Base-by-base conservation (phyloP, 371 early-diverging fungal species). In the Mortierella sp. region DNA sequence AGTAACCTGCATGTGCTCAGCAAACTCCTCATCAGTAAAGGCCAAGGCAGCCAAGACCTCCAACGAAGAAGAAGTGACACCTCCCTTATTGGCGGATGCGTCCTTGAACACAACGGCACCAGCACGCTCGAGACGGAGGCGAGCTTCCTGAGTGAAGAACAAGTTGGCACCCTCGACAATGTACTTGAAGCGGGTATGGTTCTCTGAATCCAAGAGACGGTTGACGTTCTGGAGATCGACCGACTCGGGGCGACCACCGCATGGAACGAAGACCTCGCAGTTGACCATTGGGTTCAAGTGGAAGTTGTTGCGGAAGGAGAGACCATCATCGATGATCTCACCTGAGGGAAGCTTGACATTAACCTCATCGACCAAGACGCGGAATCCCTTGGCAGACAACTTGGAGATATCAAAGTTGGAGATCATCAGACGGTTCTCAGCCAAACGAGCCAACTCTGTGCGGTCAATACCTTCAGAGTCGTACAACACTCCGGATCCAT, bases 91-190 rank as follows among this genome's bases (percentile, higher is more conserved):
- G 70, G 99, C 97, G 2, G 97, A 97, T 19, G 99, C 98, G 84
- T 99, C 99, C 91, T 99, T 99, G 90, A 97, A 97, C 72, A 98
- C 92, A 63, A 97, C 87, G 64, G 92, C 90, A 54, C 99, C 99
- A 49, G 95, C 93, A 85, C 96, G 94, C 82, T 99, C 99, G 34
- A 99, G 89, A 42, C 96, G 93, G 49, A 98, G 90, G 84, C 99
- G 97, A 15, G 99, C 99, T 82, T 98, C 99, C 85, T 96, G 99
- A 9, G 99, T 99, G 72, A 99, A 96, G 94, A 99, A 99, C 79
- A 99, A 84, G 87, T 99, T 99, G 85, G 99, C 99, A 74, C 99
- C 99, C 87, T 99, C 99, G 55, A 98, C 97, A 83, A 99, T 93
- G 88, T 97, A 98, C 90, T 99, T 98, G 94, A 95, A 98, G 43